Base-by-base conservation (phyloP, 768 basidiomycete genomes). In the Hydnum rufescens region DNA sequence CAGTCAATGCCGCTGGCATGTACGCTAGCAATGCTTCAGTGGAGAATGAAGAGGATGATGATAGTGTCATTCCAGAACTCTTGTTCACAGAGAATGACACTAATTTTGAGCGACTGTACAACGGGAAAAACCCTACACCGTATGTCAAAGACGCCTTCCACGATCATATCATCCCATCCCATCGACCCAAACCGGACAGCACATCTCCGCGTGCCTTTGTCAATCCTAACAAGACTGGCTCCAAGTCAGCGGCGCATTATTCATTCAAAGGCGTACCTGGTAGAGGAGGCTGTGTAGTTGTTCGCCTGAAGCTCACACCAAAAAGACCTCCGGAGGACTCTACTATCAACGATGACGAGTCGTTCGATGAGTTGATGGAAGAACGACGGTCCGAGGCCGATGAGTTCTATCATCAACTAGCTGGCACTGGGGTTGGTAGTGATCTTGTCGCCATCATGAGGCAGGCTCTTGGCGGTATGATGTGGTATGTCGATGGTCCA, bases 91-190 rank as follows among this genome's bases (percentile, higher is more conserved):
- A 96, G 60, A 99, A 97, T 65, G 86, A 97, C 63, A 95, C 93
- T 56, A 99, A 99, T 71, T 93, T 82, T 64, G 73, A 73, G 61
- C 76, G 95, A 51, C 71, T 99, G 25, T 99, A 96, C 63, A 82
- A 80, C 22, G 90, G 85, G 4, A 70, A 78, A 58, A 99, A 99
- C 68, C 70, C 74, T 50, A 78, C 79, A 0, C 73, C 75, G 2
- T 90, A 80, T 61, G 84, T 85, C 61, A 99, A 99, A 67, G 95
- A 99, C 62, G 92, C 84, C 6, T 99, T 99, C 71, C 93, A 99
- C 60, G 92, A 99, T 65, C 87, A 97, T 64, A 87, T 99, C 64
- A 80, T 99, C 58, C 78, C 78, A 1, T 72, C 71, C 3, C 93
- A 97, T 64, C 79, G 86, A 39, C 82, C 82, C 3, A 67, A 59